phyloP scores from a whole-genome alignment of 495 filamentous ascomycete species.

The Lepidopterella palustris region DNA sequence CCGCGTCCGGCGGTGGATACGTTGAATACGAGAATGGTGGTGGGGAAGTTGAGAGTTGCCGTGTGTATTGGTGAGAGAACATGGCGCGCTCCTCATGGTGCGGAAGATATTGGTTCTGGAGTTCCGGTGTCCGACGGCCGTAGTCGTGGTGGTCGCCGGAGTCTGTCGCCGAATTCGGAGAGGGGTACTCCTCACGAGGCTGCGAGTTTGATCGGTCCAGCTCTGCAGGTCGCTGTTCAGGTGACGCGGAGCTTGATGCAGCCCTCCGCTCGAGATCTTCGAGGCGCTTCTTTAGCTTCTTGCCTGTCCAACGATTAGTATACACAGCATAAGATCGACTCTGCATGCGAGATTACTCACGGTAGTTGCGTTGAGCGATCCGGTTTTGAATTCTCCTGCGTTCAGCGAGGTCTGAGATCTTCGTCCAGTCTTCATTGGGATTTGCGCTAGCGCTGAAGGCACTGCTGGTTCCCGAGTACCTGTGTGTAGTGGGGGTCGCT shows the following conservation, averaged over 20 bases:
- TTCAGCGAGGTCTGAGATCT: conserved; percentile 96
- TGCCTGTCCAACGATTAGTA: conserved; percentile 52
- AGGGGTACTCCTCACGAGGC: conserved; percentile 47
- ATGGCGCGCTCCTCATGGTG: conserved; percentile 43
- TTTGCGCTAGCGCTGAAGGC: conserved; percentile 96
- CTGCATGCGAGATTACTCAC: conserved; percentile 54
- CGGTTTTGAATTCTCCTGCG: conserved; percentile 92
- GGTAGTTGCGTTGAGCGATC: conserved; percentile 97
- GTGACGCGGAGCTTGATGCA: conserved; percentile 68
- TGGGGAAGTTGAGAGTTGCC: conserved; percentile 62
- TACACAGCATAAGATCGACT: neutral
- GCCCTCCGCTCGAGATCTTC: conserved; percentile 94
- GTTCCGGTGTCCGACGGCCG: conserved; percentile 30
- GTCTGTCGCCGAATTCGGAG: conserved; percentile 39
- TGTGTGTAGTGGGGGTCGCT: conserved; percentile 39
- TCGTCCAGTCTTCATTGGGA: conserved; percentile 98
- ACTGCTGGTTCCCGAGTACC: conserved; percentile 76
- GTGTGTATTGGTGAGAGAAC: conserved; percentile 63
- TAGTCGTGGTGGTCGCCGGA: conserved; percentile 27
- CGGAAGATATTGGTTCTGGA: conserved; percentile 28
- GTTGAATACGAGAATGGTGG: conserved; percentile 67
- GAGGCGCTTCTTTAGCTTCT: conserved; percentile 96
- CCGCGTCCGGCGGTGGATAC: conserved; percentile 60
- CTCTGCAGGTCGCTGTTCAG: conserved; percentile 56
- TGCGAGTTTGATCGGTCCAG: conserved; percentile 43